Base-by-base conservation (phyloP, 23 red algal genomes). In the Gracilaria caudata region DNA sequence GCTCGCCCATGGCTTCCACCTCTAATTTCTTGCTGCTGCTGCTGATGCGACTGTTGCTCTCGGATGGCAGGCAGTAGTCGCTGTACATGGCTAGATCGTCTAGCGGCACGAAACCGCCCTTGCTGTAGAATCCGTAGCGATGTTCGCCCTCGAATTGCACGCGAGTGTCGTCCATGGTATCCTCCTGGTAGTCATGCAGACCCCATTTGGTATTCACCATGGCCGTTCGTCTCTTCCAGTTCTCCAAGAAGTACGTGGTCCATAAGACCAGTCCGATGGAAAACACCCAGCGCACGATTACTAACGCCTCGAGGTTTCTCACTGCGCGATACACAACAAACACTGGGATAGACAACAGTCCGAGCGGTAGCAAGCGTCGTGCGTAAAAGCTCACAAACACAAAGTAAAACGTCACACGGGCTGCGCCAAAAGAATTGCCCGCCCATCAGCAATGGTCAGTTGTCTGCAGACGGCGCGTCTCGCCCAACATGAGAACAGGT, bases 361-460 rank as follows among this genome's bases (percentile, higher is more conserved):
- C 81, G 32, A 93, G 59, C 73, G 61, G 49, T 23, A 93, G 51
- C 41, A 93, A 55, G 20, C 80, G 41, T 35, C 82, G 44, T 1
- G 90, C 82, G 46, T 93, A 93, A 33, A 93, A 93, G 82, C 81
- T 86, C 10, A 86, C 70, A 86, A 93, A 93, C 57, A 80, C 82
- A 80, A 93, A 93, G 47, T 93, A 93, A 56, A 93, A 80, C 16
- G 81, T 71, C 28, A 93, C 90, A 30, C 90, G 79, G 14, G 89
- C 89, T 88, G 17, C 51, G 1, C 6, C 39, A 43, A 57, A 6
- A 57, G 76, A 58, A 10, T 45, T 45, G 4, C 41, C 4, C 41
- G 4, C 6, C 41, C 10, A 10, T 45, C 41, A 45, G 41, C 4
- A 45, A 45, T 45, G 41, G n/a, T 30, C 70, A 75, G 37, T 49